These are phyloP conservation scores for Linaria vulgaris DNA, from an alignment of 257 asterid species.

Conservation along the genomic window DNA sequence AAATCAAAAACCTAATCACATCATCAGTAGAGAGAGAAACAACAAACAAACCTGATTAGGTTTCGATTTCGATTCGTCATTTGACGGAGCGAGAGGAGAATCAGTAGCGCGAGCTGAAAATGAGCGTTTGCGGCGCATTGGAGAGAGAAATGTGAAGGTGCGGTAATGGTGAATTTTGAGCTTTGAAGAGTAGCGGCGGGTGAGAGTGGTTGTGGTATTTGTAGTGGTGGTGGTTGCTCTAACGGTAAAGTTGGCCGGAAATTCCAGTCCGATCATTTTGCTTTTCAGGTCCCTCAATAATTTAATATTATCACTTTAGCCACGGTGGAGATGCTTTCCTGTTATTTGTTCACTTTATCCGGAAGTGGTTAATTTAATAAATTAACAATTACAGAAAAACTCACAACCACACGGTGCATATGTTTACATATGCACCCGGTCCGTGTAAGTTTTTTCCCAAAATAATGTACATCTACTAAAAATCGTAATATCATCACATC, in stretches of 20 bases:
- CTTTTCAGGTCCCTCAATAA: too few relatives aligned
- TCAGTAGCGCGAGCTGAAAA: constrained; percentile 31
- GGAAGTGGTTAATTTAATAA: too few relatives aligned
- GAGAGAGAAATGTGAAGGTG: constrained; percentile 23
- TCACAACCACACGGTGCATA: too few relatives aligned
- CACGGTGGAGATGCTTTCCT: too few relatives aligned
- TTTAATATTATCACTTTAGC: too few relatives aligned
- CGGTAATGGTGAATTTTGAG: constrained; percentile 21
- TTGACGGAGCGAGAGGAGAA: constrained; percentile 33
- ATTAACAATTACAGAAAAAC: too few relatives aligned
- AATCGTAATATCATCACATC: too few relatives aligned
- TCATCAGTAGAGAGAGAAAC: not conserved
- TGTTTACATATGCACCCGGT: too few relatives aligned
- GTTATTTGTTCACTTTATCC: too few relatives aligned
- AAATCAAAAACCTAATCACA: not conserved
- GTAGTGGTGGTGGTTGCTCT: constrained; percentile 16
- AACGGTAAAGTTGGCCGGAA: constrained; percentile 13
- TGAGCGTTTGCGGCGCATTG: constrained; percentile 15
- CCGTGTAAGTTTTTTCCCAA: too few relatives aligned
- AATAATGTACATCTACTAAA: too few relatives aligned
- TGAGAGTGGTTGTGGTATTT: too few relatives aligned
- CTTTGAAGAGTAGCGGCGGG: constrained; percentile 21
- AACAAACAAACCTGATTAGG: constrained; percentile 35
- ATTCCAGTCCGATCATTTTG: constrained; percentile 26
- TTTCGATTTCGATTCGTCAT: constrained; percentile 6